phyloP scores from a whole-genome alignment of 306 rosid species.

The Casuarina cunninghamiana region DNA sequence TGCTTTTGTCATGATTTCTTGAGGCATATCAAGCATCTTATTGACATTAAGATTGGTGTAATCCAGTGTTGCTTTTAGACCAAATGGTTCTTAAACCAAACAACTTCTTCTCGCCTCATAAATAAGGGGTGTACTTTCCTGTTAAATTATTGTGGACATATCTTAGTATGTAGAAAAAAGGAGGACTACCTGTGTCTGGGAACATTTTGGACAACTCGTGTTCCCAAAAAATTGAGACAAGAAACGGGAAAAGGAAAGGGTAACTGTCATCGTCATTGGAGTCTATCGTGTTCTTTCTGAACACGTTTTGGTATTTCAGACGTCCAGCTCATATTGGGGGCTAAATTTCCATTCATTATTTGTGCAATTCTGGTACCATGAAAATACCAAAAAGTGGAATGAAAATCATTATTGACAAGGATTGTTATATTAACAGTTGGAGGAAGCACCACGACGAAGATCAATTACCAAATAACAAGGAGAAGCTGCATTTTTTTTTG shows the following conservation, averaged over 20 bases:
- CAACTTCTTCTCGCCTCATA: neutral
- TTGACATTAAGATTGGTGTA: neutral
- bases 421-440: neutral
- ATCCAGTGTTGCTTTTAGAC: neutral
- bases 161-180: neutral
- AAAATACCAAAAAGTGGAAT: neutral
- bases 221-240: no score
- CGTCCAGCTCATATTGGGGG: no score
- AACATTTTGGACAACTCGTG: no score
- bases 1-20: neutral
- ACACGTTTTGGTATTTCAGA: no score
- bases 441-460: neutral
- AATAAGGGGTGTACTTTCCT: neutral
- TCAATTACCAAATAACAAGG: neutral
- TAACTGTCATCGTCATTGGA: no score
- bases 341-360: neutral
- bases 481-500: neutral
- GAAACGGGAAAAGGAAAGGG: no score
- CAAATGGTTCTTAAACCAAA: neutral
- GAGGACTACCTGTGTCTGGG: neutral
- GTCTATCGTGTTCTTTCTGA: no score
- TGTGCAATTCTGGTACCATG: neutral
- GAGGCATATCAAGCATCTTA: neutral
- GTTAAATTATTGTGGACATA: neutral
- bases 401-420: neutral